Conservation (phyloP, 2,329 filamentous ascomycete species). For the Arthrinium puccinioides region DNA sequence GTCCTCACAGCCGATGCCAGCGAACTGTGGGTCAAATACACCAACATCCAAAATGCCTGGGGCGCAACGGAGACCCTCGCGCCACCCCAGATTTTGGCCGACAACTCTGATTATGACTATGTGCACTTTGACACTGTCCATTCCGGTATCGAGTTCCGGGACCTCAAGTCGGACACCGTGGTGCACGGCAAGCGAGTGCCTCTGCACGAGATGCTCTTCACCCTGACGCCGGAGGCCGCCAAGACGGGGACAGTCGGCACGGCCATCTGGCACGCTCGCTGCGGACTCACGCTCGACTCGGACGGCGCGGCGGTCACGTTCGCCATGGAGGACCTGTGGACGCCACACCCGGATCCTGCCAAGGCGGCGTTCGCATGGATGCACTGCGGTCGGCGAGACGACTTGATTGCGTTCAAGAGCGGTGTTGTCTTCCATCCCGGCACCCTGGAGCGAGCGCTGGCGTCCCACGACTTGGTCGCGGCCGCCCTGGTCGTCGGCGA, state of each 20-base stretch:
- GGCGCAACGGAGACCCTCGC: slow-evolving; percentile 4
- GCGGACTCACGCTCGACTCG: slow-evolving; percentile 4
- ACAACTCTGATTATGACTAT: slow-evolving; percentile 5
- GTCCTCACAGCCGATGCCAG: slow-evolving; percentile 4
- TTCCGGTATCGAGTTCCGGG: slow-evolving; percentile 3
- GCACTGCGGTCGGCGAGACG: slow-evolving; percentile 4
- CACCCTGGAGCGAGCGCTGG: slow-evolving; percentile 3
- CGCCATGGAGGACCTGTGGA: slow-evolving; percentile 4
- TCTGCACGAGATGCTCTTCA: slow-evolving; percentile 5
- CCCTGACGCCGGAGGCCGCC: slow-evolving; percentile 1
- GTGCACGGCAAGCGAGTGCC: slow-evolving; percentile 4
- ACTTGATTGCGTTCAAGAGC: slow-evolving; percentile 1
- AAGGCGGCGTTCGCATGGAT: slow-evolving; percentile 4
- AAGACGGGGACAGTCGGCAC: slow-evolving; percentile 2
- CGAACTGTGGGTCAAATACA: slow-evolving; percentile 3
- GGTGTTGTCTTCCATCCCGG: slow-evolving; percentile 5
- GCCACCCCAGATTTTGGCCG: slow-evolving; percentile 3
- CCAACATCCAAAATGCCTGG: slow-evolving; percentile 2
- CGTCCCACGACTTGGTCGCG: slow-evolving; percentile 4
- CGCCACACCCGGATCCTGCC: slow-evolving; percentile 6
- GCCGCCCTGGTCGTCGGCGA: slow-evolving; percentile 2
- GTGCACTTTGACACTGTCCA: slow-evolving; percentile 2
- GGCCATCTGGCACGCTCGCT: slow-evolving; percentile 9
- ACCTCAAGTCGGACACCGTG: slow-evolving; percentile 2
- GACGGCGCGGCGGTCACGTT: background rate